phyloP scores from a whole-genome alignment of 129 eudicot species.

The Centaurea solstitialis region DNA sequence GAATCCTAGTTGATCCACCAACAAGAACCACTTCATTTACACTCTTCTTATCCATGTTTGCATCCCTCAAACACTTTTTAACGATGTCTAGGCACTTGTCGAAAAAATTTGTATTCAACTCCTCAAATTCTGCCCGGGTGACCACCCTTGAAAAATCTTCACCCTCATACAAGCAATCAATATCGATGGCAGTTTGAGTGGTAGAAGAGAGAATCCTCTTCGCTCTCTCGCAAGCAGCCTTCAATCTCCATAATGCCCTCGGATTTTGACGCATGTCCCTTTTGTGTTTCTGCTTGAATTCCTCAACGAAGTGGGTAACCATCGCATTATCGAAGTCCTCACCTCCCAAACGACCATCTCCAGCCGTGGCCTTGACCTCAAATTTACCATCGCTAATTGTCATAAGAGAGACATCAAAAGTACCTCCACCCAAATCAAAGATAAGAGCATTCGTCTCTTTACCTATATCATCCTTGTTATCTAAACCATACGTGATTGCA shows the following conservation, averaged over 20 bases:
- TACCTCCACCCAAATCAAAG: slow-evolving; percentile 28
- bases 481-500: slow-evolving; percentile 15
- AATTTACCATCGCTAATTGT: neutral
- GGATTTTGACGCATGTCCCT: slow-evolving; percentile 5
- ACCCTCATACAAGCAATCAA: too few species aligned
- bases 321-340: neutral
- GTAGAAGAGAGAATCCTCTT: too few species aligned
- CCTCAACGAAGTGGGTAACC: slow-evolving; percentile 8
- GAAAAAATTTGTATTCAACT: neutral
- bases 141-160: neutral
- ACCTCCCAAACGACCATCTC: slow-evolving; percentile 25
- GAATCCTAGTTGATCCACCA: neutral
- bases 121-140: slow-evolving; percentile 16
- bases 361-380: slow-evolving; percentile 18
- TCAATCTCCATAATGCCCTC: slow-evolving; percentile 12
- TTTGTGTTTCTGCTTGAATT: neutral
- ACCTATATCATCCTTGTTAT: neutral
- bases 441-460: slow-evolving; percentile 13
- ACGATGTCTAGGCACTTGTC: slow-evolving; percentile 3
- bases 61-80: neutral
- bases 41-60: too few species aligned
- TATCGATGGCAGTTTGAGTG: too few species aligned
- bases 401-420: slow-evolving; percentile 21
- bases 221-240: too few species aligned
- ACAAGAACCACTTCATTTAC: too few species aligned